Evolutionary conservation across 2,329 filamentous ascomycete species (phyloP), one percentile per base, ranked within the genome.

Genomic region (Aspergillus clavatus): DNA sequence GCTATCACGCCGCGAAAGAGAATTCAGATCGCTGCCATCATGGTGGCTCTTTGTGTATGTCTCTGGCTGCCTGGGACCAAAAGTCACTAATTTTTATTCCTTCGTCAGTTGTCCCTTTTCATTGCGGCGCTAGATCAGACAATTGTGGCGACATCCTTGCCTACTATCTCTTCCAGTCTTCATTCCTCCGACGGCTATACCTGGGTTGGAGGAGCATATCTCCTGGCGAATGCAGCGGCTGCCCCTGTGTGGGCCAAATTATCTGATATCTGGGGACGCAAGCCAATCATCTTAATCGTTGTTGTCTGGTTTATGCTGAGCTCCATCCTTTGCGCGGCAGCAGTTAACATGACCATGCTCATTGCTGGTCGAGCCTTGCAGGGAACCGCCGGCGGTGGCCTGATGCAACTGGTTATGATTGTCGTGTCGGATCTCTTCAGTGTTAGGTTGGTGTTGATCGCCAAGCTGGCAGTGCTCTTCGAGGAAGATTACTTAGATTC

Each of bases 371-470:
- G 79, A 21, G 71, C 72, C 0, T 49, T 81, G 10, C 77, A 81
- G 52, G 79, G 78, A 4, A 61, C 72, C 2, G 76, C 73, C 1
- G 77, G 72, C 10, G 76, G 75, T 2, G 77, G 76, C 1, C 56
- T 81, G 27, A 63, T 75, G 2, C 70, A 73, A 40, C 55, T 81
- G 24, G 73, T 77, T 2, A 72, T 70, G 22, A 74, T 81, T 36
- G 72, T 71, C 14, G 74, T 81, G 26, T 72, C 71, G 0, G 78
- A 81, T 58, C 49, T 81, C 22, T 81, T 81, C 48, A 74, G 70
- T 16, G 61, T 73, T 41, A 65, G 72, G 18, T 36, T 23, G n/a
- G 14, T 27, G 24, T n/a, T n/a, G n/a, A n/a, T n/a, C n/a, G n/a
- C n/a, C n/a, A n/a, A n/a, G n/a, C n/a, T n/a, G n/a, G n/a, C n/a